Evolutionary conservation across 2,329 filamentous ascomycete genomes (phyloP).

Genomic region (Verticillium isaacii): DNA sequence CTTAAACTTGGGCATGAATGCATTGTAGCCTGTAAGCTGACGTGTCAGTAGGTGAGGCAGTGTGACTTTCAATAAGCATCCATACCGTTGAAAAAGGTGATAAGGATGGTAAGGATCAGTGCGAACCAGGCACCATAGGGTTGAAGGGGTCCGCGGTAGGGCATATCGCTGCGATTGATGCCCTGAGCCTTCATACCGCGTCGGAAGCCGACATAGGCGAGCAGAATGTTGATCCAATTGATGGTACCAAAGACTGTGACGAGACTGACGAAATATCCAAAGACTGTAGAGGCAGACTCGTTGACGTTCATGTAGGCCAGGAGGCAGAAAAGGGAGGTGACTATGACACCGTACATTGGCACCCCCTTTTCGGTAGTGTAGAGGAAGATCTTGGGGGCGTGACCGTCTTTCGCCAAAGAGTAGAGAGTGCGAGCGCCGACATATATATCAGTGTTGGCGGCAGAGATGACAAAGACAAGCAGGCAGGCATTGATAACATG

Average conservation of each 20-base stretch:
- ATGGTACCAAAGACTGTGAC: constrained; percentile 35
- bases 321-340: constrained; percentile 27
- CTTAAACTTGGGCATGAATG: constrained; percentile 8
- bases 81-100: constrained; percentile 49
- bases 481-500: constrained; percentile 18
- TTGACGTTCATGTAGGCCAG: constrained; percentile 25
- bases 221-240: constrained; percentile 36
- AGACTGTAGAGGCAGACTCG: constrained; percentile 6
- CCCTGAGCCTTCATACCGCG: constrained; percentile 30
- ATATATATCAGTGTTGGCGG: constrained; percentile 19
- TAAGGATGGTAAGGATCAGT: constrained; percentile 40
- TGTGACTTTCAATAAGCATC: background rate
- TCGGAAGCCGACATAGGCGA: constrained; percentile 33
- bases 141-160: constrained; percentile 31
- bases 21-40: constrained; percentile 2
- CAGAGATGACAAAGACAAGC: constrained; percentile 17
- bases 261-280: constrained; percentile 23
- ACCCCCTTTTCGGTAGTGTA: constrained; percentile 29
- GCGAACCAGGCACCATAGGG: constrained; percentile 23
- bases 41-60: background rate
- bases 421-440: constrained; percentile 33
- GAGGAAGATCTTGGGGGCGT: constrained; percentile 29
- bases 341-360: constrained; percentile 30
- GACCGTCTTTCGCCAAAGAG: constrained; percentile 32
- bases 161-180: constrained; percentile 25